Conservation (phyloP, 306 rosid species). For the Castanospermum australe region DNA sequence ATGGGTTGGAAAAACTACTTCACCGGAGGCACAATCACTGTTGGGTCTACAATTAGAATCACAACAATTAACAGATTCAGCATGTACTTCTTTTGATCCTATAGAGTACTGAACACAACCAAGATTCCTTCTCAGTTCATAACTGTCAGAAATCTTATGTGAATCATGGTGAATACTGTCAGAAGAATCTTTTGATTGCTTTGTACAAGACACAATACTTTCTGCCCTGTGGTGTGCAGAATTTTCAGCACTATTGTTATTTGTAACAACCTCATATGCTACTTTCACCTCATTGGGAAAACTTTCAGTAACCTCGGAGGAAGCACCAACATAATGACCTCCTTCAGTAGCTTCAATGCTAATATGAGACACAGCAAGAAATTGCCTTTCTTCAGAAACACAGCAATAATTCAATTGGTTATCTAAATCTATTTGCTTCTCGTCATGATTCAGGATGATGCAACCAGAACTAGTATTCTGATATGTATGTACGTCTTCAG, state of each 20-base stretch:
- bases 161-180: conserved; percentile 27
- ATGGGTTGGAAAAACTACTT: conserved; percentile 22
- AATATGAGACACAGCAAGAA: conserved; percentile 6
- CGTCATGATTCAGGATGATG: conserved; percentile 18
- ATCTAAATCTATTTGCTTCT: conserved; percentile 20
- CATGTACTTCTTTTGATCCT: conserved; percentile 10
- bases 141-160: conserved; percentile 17
- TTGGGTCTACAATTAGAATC: conserved; percentile 20
- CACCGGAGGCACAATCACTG: conserved; percentile 25
- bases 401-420: conserved; percentile 18
- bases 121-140: conserved; percentile 20
- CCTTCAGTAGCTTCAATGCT: conserved; percentile 14
- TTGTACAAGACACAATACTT: conserved; percentile 12
- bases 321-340: conserved; percentile 14
- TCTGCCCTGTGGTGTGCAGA: conserved; percentile 24
- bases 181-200: conserved; percentile 24
- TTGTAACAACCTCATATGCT: conserved; percentile 4
- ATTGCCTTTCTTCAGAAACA: conserved; percentile 25
- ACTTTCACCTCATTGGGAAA: conserved; percentile 25
- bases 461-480: conserved; percentile 29
- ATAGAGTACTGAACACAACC: conserved; percentile 17
- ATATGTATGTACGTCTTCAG: conserved; percentile 14
- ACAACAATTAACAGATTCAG: conserved; percentile 18
- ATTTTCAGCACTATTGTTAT: conserved; percentile 27
- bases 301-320: conserved; percentile 28